Conservation (phyloP, 306 rosid genomes). For the Arachis hypogaea region DNA sequence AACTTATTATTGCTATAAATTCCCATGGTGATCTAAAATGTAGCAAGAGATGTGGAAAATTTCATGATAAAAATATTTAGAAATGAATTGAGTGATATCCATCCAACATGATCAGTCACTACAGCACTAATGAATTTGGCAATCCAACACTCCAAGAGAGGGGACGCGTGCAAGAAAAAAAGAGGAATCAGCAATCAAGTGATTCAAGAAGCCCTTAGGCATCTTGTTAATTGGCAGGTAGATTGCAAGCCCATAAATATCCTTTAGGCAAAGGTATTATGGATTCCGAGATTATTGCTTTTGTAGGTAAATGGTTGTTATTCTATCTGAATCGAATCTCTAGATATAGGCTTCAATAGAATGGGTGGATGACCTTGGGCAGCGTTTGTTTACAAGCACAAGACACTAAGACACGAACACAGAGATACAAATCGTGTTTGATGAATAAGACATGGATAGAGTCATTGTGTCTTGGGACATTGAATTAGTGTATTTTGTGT, state of each 20-base stretch:
- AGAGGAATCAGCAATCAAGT: not conserved
- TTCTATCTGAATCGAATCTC: not conserved
- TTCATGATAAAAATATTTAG: not conserved
- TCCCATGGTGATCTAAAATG: not conserved
- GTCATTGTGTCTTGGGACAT: too few species aligned
- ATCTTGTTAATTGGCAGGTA: not conserved
- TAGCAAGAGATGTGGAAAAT: slow-evolving; percentile 8
- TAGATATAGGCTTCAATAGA: not conserved
- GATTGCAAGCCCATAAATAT: slow-evolving; percentile 6
- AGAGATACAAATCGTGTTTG: too few species aligned
- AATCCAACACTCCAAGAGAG: too few species aligned
- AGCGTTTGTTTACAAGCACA: too few species aligned
- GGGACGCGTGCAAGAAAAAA: too few species aligned
- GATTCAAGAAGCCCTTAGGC: not conserved
- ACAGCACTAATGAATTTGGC: not conserved
- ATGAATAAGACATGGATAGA: too few species aligned
- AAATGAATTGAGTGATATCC: not conserved
- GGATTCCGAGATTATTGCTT: slow-evolving; percentile 7
- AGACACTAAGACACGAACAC: too few species aligned
- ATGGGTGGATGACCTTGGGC: not conserved
- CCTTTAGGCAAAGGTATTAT: not conserved
- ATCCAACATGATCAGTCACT: not conserved
- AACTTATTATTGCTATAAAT: not conserved
- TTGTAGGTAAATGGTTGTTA: not conserved
- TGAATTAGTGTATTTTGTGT: too few species aligned